Conservation (phyloP, 495 filamentous ascomycete genomes). For the Talaromyces adpressus region DNA sequence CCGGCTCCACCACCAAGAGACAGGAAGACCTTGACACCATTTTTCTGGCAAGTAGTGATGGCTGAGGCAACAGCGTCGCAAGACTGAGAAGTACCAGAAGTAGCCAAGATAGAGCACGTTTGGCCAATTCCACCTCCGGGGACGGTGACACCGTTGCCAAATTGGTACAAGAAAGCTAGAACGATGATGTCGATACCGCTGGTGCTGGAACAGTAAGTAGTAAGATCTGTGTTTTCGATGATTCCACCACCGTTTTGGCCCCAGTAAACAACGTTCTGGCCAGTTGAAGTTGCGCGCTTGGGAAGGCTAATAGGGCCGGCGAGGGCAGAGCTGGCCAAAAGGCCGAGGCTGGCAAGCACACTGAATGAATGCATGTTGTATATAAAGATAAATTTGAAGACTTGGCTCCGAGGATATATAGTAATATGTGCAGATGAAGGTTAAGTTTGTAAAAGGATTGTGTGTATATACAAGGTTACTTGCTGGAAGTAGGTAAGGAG, state of each 20-base stretch:
- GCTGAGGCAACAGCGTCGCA: conserved; percentile 38
- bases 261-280: conserved; percentile 38
- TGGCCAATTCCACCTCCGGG: conserved; percentile 21
- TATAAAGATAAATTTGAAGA: neutral
- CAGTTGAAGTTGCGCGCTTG: conserved; percentile 14
- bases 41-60: conserved; percentile 42
- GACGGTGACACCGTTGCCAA: conserved; percentile 20
- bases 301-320: conserved; percentile 21
- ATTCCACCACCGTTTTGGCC: conserved; percentile 35
- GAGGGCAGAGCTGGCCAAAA: conserved; percentile 19
- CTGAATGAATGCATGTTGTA: conserved; percentile 21
- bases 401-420: neutral
- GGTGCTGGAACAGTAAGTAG: conserved; percentile 23
- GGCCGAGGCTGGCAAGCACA: conserved; percentile 19
- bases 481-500: conserved; percentile 3
- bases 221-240: conserved; percentile 32
- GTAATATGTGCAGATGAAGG: neutral
- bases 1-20: conserved; percentile 39
- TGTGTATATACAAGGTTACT: neutral
- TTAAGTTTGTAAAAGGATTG: neutral
- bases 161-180: conserved; percentile 45
- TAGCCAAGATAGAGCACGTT: conserved; percentile 14
- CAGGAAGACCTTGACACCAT: conserved; percentile 42
- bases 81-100: conserved; percentile 5
- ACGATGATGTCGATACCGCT: conserved; percentile 42